Percentiles rank a stretch among this genome's conserved stretches.
These are phyloP conservation scores for Deinandra increscens DNA, from an alignment of 129 eudicot genomes.

Conservation along the genomic window DNA sequence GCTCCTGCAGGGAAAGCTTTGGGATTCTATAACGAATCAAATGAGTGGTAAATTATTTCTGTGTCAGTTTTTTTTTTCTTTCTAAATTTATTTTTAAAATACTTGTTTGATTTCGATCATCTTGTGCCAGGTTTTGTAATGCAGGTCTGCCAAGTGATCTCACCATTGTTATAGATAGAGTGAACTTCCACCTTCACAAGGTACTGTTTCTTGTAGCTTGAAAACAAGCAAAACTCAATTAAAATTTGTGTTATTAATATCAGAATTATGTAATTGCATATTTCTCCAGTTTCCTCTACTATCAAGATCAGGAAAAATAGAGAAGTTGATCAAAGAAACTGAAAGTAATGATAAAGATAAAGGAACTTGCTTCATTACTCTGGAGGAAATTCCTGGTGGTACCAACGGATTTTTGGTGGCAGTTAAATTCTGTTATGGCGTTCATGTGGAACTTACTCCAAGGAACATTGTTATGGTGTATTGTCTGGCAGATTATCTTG, in stretches of 20 bases:
- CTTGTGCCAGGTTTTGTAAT: conserved; percentile 54
- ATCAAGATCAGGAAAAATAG: conserved; percentile 74
- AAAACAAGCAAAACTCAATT: not conserved
- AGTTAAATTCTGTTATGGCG: conserved; percentile 68
- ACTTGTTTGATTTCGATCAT: conserved; percentile 10
- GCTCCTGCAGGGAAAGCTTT: conserved; percentile 53
- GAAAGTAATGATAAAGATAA: conserved; percentile 25
- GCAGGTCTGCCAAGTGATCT: conserved; percentile 69
- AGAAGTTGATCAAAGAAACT: conserved; percentile 49
- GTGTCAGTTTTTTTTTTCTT: not conserved
- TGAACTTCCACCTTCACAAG: conserved; percentile 69
- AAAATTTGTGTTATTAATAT: not conserved
- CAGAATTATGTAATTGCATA: conserved; percentile 18
- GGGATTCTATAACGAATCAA: conserved; percentile 57
- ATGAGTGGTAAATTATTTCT: conserved; percentile 49
- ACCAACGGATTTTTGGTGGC: conserved; percentile 44
- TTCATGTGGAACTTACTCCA: conserved; percentile 59
- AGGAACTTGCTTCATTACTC: conserved; percentile 26
- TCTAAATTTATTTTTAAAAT: not conserved
- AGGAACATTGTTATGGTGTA: conserved; percentile 57
- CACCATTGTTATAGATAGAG: conserved; percentile 50
- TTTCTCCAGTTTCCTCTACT: conserved; percentile 74
- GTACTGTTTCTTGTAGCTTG: conserved; percentile 32
- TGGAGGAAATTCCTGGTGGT: conserved; percentile 73
- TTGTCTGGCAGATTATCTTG: conserved; percentile 75